phyloP scores from a whole-genome alignment of 192 early-diverging fungal genomes.

The Phlyctochytrium arcticum region DNA sequence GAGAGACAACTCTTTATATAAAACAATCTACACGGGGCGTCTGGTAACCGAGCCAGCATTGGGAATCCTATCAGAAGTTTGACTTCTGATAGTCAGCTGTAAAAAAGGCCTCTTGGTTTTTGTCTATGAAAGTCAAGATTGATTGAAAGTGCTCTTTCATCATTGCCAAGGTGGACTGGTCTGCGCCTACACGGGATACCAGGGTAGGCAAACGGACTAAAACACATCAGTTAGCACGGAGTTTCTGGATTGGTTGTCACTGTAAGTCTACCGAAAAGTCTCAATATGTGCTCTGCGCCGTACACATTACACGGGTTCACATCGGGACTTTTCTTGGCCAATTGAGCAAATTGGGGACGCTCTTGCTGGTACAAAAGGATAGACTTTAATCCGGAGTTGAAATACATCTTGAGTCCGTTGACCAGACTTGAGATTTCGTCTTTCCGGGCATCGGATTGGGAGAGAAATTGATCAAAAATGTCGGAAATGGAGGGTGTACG shows the following conservation, averaged over 20 bases:
- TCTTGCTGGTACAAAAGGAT: conserved; percentile 92
- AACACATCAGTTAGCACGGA: neutral
- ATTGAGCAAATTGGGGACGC: conserved; percentile 82
- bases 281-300: conserved; percentile 88
- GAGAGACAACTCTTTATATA: no score
- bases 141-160: no score
- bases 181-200: conserved; percentile 3
- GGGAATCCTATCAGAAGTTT: no score
- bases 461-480: conserved; percentile 69
- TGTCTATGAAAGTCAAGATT: no score
- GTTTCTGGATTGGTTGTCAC: neutral
- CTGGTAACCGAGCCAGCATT: no score
- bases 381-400: conserved; percentile 85
- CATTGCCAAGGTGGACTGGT: conserved; percentile 4
- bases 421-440: conserved; percentile 79
- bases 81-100: no score
- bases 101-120: no score
- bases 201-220: conserved; percentile 10
- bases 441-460: conserved; percentile 28
- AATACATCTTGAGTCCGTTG: conserved; percentile 81
- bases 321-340: conserved; percentile 58
- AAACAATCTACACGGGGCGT: no score
- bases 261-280: conserved; percentile 15
- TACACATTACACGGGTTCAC: conserved; percentile 85
- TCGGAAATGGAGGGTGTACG: conserved; percentile 68